Conservation (phyloP, 108 stramenopile species). For the Stephanodiscus triporus region DNA sequence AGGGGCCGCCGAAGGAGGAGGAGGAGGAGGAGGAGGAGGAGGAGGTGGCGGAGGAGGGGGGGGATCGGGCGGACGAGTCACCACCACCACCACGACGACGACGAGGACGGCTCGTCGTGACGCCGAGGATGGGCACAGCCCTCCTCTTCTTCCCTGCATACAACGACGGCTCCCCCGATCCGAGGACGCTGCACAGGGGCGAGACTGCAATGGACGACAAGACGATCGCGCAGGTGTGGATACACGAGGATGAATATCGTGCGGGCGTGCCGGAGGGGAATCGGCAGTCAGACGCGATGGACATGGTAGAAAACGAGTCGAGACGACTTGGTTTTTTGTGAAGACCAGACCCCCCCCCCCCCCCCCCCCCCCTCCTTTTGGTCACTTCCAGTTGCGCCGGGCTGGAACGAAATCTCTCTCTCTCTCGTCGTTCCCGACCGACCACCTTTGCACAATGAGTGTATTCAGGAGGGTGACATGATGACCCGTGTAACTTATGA, state of each 20-base stretch:
- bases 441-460: no score
- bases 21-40: neutral
- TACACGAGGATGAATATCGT: slow-evolving; percentile 61
- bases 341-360: no score
- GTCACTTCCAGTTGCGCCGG: no score
- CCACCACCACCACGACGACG: slow-evolving; percentile 10
- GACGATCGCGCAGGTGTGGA: slow-evolving; percentile 82
- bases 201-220: slow-evolving; percentile 65
- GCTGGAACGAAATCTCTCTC: no score
- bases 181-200: slow-evolving; percentile 72
- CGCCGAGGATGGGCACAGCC: slow-evolving; percentile 60
- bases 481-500: no score
- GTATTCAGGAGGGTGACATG: no score
- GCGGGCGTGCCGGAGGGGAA: slow-evolving; percentile 68
- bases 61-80: neutral
- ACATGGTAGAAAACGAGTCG: slow-evolving; percentile 32
- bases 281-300: slow-evolving; percentile 54
- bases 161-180: slow-evolving; percentile 63
- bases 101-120: slow-evolving; percentile 49
- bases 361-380: no score
- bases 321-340: slow-evolving; percentile 24
- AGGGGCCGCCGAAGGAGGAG: neutral
- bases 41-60: neutral
- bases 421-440: no score
- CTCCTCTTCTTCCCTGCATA: slow-evolving; percentile 76